Conservation (phyloP, 1,284 basidiomycete species). For the Cutaneotrichosporon sp. region DNA sequence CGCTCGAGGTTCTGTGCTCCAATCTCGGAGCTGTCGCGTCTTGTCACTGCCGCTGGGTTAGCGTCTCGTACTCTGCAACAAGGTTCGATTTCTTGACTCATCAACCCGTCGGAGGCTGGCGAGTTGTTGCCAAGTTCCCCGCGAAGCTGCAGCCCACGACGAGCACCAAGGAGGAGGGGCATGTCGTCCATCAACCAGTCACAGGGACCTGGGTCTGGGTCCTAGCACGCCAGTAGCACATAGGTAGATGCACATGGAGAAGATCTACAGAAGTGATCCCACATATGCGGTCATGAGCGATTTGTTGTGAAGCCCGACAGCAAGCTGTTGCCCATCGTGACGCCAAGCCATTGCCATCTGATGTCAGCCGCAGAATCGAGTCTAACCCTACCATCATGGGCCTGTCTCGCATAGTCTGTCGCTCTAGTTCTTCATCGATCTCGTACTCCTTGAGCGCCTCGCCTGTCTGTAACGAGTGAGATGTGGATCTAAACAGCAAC, state of each 20-base stretch:
- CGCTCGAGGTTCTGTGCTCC: constrained; percentile 31
- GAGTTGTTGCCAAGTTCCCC: constrained; percentile 2
- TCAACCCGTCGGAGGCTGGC: constrained; percentile 1
- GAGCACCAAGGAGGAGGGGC: background rate
- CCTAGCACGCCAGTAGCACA: background rate
- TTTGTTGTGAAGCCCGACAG: constrained; percentile 45
- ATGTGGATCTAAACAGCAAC: constrained; percentile 13
- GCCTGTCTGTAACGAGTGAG: constrained; percentile 29
- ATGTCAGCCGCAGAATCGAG: background rate
- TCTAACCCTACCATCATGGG: constrained; percentile 42
- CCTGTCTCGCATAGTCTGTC: constrained; percentile 31
- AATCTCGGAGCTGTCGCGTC: constrained; percentile 31
- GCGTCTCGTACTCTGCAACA: constrained; percentile 40
- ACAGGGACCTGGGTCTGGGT: constrained; percentile 24
- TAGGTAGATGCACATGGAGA: background rate
- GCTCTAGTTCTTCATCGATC: constrained; percentile 35
- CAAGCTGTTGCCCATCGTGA: constrained; percentile 44
- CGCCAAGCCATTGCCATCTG: constrained; percentile 45
- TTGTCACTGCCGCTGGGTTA: constrained; percentile 35
- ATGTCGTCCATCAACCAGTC: constrained; percentile 18
- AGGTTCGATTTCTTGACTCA: constrained; percentile 32
- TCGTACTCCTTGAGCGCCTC: constrained; percentile 32
- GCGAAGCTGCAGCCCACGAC: background rate
- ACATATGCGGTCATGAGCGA: constrained; percentile 37
- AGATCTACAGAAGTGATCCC: constrained; percentile 22